Conservation (phyloP, 176 grass and related monocot genomes). For the Saccharum spontaneum region DNA sequence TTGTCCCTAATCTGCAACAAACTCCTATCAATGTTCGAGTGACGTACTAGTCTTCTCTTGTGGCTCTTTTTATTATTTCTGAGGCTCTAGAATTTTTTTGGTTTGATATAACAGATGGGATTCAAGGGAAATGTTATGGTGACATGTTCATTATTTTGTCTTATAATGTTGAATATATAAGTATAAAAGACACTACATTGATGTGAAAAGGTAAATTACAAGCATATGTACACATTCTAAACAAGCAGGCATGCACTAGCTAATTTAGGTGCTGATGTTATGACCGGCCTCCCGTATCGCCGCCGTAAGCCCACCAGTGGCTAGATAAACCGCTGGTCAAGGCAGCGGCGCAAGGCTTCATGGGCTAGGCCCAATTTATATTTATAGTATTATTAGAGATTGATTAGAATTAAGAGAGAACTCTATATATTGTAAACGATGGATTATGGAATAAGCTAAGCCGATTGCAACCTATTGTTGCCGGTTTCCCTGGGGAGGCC, state of each 20-base stretch:
- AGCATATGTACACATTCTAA: constrained; percentile 10
- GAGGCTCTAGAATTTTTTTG: constrained; percentile 45
- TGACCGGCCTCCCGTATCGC: no score
- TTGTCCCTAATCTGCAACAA: constrained; percentile 56
- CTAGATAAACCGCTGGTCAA: no score
- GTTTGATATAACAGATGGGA: constrained; percentile 44
- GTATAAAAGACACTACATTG: neutral
- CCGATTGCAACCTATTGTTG: no score
- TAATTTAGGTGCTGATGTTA: constrained; percentile 12
- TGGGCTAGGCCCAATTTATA: no score
- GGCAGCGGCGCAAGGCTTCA: no score
- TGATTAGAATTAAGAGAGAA: no score
- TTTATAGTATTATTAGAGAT: no score
- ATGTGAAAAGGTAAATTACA: constrained; percentile 4
- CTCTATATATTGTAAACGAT: no score
- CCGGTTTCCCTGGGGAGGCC: no score
- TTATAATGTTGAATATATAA: constrained; percentile 5
- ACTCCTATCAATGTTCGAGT: constrained; percentile 65
- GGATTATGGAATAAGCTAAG: no score
- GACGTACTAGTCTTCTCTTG: constrained; percentile 46
- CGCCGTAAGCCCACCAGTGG: no score
- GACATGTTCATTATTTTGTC: neutral
- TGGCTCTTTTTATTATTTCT: constrained; percentile 50
- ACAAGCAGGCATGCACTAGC: neutral
- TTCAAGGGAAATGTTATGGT: constrained; percentile 16